These are phyloP conservation scores for Rhizopogon roseolus DNA, from an alignment of 768 basidiomycete species.

Conservation along the genomic window DNA sequence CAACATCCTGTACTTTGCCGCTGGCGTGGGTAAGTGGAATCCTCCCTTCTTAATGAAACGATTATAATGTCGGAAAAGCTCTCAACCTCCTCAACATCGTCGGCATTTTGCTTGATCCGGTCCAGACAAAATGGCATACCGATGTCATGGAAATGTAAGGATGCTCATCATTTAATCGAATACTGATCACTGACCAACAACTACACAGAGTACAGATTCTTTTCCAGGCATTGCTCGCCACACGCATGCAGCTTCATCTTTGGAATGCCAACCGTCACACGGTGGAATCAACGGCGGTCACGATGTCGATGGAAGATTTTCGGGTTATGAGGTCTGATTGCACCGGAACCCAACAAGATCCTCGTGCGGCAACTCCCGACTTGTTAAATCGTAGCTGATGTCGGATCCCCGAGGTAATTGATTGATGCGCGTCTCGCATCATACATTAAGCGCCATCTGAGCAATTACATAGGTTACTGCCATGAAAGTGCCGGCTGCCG, in stretches of 20 bases:
- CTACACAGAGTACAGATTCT: not conserved
- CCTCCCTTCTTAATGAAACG: not conserved
- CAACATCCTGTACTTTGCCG: not conserved
- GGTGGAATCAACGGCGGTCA: not conserved
- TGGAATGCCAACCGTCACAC: not conserved
- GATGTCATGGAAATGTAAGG: not conserved
- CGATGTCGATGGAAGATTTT: not conserved
- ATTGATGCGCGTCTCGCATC: too few species aligned
- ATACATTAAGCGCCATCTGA: too few species aligned
- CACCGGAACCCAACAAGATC: too few species aligned
- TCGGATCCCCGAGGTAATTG: too few species aligned
- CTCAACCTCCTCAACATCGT: not conserved
- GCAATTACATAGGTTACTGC: too few species aligned
- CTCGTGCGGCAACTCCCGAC: not conserved
- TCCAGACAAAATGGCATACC: not conserved
- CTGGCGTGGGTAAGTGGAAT: not conserved
- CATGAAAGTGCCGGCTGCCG: too few species aligned
- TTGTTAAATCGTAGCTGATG: not conserved
- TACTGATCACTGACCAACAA: not conserved
- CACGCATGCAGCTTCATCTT: not conserved
- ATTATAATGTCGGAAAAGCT: not conserved
- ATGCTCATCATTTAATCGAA: not conserved
- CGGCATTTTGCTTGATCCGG: not conserved
- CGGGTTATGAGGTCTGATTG: not conserved
- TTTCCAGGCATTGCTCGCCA: not conserved